Percentiles rank a stretch among this genome's conserved stretches.
phyloP scores from a whole-genome alignment of 106 monocot species.

The Acorus calamus region DNA sequence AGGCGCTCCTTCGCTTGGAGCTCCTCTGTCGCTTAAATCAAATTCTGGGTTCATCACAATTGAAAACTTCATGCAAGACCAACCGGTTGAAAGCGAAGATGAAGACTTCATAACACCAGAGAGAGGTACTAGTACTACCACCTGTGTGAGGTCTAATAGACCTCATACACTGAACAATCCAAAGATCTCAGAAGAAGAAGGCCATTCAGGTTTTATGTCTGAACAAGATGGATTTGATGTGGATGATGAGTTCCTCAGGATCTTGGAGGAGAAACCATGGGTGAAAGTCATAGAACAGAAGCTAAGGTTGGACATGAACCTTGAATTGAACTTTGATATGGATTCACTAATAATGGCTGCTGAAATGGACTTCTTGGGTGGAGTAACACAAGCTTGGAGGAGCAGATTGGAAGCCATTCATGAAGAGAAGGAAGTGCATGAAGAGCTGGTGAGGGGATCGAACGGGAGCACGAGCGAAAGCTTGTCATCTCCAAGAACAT shows the following conservation, averaged over 20 bases:
- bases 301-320: constrained; percentile 12
- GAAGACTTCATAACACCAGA: constrained; percentile 35
- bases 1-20: constrained; percentile 4
- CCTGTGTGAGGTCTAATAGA: too few relatives aligned
- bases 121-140: constrained; percentile 9
- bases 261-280: constrained; percentile 30
- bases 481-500: too few relatives aligned
- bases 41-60: constrained; percentile 41
- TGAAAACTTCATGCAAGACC: constrained; percentile 15
- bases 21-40: constrained; percentile 11
- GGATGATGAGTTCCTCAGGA: constrained; percentile 42
- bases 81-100: constrained; percentile 12
- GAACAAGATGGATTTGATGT: constrained; percentile 20
- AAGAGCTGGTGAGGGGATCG: constrained; percentile 28
- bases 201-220: constrained; percentile 9
- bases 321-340: constrained; percentile 17
- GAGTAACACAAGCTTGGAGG: constrained; percentile 25
- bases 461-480: too few relatives aligned
- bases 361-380: constrained; percentile 32
- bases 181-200: not conserved
- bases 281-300: constrained; percentile 8
- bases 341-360: constrained; percentile 33
- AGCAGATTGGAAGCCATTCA: constrained; percentile 19
- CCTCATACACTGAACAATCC: too few relatives aligned
- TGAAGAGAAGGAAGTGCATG: constrained; percentile 32